Conservation (phyloP, 192 early-diverging fungal genomes). For the Powellomyces hirtus region DNA sequence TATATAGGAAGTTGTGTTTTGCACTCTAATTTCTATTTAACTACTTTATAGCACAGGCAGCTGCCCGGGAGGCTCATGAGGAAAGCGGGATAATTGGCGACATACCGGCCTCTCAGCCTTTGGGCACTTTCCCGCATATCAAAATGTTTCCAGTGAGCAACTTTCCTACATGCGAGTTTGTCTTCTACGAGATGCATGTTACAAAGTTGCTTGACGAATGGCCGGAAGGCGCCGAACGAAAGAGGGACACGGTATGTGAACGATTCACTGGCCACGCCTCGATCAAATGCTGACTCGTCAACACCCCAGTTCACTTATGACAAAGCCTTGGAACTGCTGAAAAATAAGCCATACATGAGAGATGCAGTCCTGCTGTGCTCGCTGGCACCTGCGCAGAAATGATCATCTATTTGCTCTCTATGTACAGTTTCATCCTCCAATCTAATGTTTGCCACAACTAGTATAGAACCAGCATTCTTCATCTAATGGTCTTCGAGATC, state of each 20-base stretch:
- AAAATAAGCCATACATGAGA: neutral
- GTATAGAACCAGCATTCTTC: too few species aligned
- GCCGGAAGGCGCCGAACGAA: constrained; percentile 4
- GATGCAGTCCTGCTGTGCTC: neutral
- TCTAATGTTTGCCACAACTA: too few species aligned
- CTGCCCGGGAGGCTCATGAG: constrained; percentile 9
- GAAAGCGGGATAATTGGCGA: constrained; percentile 2
- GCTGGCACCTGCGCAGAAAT: too few species aligned
- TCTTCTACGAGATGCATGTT: constrained; percentile 15
- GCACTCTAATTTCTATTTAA: neutral
- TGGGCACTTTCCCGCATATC: constrained; percentile 4
- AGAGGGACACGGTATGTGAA: neutral
- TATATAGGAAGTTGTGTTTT: neutral
- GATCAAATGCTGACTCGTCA: neutral
- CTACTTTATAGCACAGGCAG: neutral
- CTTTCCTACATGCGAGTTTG: constrained; percentile 10
- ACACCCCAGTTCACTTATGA: neutral
- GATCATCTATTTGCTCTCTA: too few species aligned
- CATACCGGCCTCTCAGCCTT: neutral
- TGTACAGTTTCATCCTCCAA: too few species aligned
- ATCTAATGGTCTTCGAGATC: constrained; percentile 11
- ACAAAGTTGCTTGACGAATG: neutral
- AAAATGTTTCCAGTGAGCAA: neutral
- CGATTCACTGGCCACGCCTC: neutral
- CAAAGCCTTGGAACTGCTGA: neutral